Evolutionary conservation across 73 alveolate species (phyloP).

Genomic region (Uronychia setigera): DNA sequence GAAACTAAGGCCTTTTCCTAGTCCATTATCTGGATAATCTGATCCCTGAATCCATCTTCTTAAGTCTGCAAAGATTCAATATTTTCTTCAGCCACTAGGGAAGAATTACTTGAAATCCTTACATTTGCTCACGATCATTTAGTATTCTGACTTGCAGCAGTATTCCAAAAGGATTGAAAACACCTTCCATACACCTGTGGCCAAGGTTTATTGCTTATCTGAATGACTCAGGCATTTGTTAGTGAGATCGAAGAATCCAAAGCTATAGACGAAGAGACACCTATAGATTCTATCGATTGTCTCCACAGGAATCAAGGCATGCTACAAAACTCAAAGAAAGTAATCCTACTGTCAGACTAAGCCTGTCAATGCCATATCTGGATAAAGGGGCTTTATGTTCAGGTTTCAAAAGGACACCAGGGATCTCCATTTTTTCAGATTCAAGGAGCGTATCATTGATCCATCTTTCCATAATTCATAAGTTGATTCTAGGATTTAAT

Average conservation of each 20-base stretch:
- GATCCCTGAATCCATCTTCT: not conserved
- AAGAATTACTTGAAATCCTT: not conserved
- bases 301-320: constrained; percentile 56
- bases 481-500: not conserved
- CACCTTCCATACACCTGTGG: constrained; percentile 66
- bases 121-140: constrained; percentile 48
- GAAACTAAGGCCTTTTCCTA: not conserved
- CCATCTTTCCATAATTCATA: constrained; percentile 52
- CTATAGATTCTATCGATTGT: constrained; percentile 57
- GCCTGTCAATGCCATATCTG: constrained; percentile 66
- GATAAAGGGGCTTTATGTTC: constrained; percentile 51
- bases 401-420: constrained; percentile 49
- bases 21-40: not conserved
- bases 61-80: not conserved
- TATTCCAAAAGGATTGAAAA: constrained; percentile 67
- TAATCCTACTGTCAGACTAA: constrained; percentile 35
- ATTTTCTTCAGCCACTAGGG: constrained; percentile 40
- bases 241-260: constrained; percentile 65
- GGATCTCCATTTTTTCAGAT: constrained; percentile 56
- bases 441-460: constrained; percentile 49
- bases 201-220: constrained; percentile 33
- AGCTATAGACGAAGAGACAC: constrained; percentile 59
- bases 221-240: constrained; percentile 55
- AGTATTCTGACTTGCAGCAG: constrained; percentile 70
- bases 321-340: constrained; percentile 14